Evolutionary conservation across 257 asterid species (phyloP).

Genomic region (Nicotiana undulata): DNA sequence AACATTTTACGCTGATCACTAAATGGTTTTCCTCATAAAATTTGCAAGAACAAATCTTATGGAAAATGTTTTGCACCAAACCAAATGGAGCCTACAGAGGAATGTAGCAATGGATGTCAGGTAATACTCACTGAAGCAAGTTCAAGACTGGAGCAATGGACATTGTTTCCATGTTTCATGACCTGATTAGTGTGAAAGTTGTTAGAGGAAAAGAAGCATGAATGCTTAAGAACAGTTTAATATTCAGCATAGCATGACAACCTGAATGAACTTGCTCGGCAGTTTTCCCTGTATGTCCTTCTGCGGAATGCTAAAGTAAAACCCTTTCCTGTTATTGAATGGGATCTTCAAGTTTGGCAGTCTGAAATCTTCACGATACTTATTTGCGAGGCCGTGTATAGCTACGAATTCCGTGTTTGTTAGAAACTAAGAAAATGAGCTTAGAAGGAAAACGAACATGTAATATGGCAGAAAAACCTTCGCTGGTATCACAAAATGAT

Average conservation of each 20-base stretch:
- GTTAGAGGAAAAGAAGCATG: constrained; percentile 16
- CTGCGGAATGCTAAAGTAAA: constrained; percentile 93
- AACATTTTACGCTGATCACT: not conserved
- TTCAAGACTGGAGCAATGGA: constrained; percentile 81
- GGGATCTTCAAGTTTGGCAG: constrained; percentile 89
- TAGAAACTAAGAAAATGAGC: constrained; percentile 25
- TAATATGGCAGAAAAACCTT: constrained; percentile 48
- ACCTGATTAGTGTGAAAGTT: constrained; percentile 45
- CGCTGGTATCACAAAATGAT: constrained; percentile 96
- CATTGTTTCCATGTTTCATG: constrained; percentile 85
- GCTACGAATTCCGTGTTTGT: constrained; percentile 45
- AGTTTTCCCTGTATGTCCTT: constrained; percentile 77
- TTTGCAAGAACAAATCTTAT: not conserved
- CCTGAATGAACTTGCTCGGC: constrained; percentile 95
- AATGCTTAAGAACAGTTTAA: constrained; percentile 2
- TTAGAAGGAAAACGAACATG: not conserved
- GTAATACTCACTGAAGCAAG: constrained; percentile 79
- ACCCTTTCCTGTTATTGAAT: constrained; percentile 88
- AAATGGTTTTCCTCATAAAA: not conserved
- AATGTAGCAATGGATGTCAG: not conserved
- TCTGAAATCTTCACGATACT: constrained; percentile 70
- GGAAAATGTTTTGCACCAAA: not conserved
- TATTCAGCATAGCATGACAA: constrained; percentile 18
- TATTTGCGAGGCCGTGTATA: constrained; percentile 85
- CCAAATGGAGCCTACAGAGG: not conserved